phyloP scores from a whole-genome alignment of 163 green algal species.

The Scenedesmus sp. region DNA sequence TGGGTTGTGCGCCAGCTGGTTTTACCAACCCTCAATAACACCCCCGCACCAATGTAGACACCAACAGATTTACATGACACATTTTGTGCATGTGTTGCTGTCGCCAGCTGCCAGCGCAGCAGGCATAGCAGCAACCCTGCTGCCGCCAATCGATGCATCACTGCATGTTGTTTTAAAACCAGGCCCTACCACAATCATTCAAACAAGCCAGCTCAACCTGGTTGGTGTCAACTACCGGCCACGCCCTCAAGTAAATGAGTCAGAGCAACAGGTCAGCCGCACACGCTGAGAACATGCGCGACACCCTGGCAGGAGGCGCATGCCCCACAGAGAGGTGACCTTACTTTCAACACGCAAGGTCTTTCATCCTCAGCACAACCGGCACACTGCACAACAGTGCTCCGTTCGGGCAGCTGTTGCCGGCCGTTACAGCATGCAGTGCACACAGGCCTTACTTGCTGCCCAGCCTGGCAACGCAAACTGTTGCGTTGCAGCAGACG shows the following conservation, averaged over 20 bases:
- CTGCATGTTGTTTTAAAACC: too few species aligned
- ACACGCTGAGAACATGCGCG: too few species aligned
- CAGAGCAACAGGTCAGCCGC: too few species aligned
- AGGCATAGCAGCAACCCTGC: neutral
- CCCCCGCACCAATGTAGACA: neutral
- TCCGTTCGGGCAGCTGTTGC: neutral
- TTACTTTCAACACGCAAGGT: too few species aligned
- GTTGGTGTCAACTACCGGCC: too few species aligned
- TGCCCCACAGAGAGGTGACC: too few species aligned
- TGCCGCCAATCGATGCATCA: too few species aligned
- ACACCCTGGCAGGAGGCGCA: too few species aligned
- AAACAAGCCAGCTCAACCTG: too few species aligned
- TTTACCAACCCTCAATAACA: neutral
- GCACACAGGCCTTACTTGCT: neutral
- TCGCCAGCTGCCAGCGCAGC: neutral
- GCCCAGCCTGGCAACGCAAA: neutral
- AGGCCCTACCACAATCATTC: too few species aligned
- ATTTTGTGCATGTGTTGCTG: neutral
- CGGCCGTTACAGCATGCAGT: neutral
- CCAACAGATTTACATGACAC: neutral
- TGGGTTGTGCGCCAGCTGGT: neutral
- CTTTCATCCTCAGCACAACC: neutral
- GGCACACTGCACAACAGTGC: neutral
- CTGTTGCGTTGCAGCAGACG: neutral
- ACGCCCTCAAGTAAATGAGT: too few species aligned